Percentiles rank a stretch among this genome's conserved stretches.
These are phyloP conservation scores for apple (Malus domestica) DNA, from an alignment of 306 rosid species.

Conservation along the genomic window ASM211411v1 NC_041798.1:27299001-27299500, in stretches of 20 bases:
- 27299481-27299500: neutral
- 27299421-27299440: neutral
- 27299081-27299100: constrained; percentile 27
- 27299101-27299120: constrained; percentile 38
- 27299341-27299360: neutral
- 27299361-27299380: neutral
- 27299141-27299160: constrained; percentile 65
- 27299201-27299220: constrained; percentile 16
- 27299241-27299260: constrained; percentile 55
- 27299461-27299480: neutral
- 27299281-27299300: neutral
- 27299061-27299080: constrained; percentile 52
- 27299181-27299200: constrained; percentile 17
- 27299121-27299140: constrained; percentile 53
- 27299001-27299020: constrained; percentile 36
- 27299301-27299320: neutral
- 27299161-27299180: constrained; percentile 38
- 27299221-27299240: constrained; percentile 46
- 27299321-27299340: neutral
- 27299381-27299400: neutral
- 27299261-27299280: constrained; percentile 36
- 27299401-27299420: neutral
- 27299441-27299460: neutral
- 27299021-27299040: constrained; percentile 40
- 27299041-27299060: constrained; percentile 44